Base-by-base conservation (phyloP, 768 basidiomycete genomes). In the Panaeolus papilionaceus region DNA sequence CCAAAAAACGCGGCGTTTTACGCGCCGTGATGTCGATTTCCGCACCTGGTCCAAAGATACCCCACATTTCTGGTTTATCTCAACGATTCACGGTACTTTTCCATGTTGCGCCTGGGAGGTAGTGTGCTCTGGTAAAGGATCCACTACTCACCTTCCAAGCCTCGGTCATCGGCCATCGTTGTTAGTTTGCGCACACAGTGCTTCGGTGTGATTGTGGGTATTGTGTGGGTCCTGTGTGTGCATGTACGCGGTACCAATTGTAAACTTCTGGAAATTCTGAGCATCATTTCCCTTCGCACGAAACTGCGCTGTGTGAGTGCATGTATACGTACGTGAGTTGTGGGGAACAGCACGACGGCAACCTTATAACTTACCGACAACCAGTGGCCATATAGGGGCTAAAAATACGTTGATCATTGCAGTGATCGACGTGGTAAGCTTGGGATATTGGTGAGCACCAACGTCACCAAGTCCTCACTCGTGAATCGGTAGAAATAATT, bases 361-460 rank as follows among this genome's bases (percentile, higher is more conserved):
- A 33, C 33, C 8, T 37, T 37, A 33, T 58, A 28, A 28, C 11
- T 58, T 58, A 33, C 54, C 54, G 54, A 58, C 3, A 49, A 3
- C 6, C 3, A 51, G n/a, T 9, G 20, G 47, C 18, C 28, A 9
- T 16, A 58, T 12, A 58, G 28, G 54, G 12, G 26, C 33, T 28
- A 58, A 28, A 33, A 58, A 33, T 23, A 51, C 20, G 49, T 7
- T 51, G 49, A 51, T 51, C 49, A 10, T 37, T 33, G 26, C 4
- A 18, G 14, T 58, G 54, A 58, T 58, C 54, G 54, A 58, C 54
- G 28, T 33, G 54, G 54, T 58, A 33, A 33, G 11, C 26, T 58
- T 20, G 45, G 45, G 7, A 47, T 9, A 51, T 26, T 51, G 47
- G 23, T 51, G 47, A 51, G 8, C 20, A 26, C 8, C 20, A 20